Evolutionary conservation across 2,329 filamentous ascomycete genomes (phyloP), one percentile per base, ranked within the genome.

Genomic region (Aspergillus awamori): DNA sequence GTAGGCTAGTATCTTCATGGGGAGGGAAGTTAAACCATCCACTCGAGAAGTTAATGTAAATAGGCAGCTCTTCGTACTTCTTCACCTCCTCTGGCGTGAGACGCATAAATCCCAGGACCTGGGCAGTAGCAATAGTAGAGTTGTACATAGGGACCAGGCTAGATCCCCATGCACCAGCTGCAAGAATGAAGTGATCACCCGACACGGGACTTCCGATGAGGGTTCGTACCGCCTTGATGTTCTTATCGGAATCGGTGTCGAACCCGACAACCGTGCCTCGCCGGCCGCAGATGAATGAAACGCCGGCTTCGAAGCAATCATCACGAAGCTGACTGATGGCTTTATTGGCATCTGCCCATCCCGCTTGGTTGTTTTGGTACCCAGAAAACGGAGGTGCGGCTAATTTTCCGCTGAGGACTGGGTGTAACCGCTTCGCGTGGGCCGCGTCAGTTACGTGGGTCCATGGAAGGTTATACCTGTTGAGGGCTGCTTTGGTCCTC

Each of bases 21-120:
- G 73, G 72, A 13, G 74, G 74, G 59, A 76, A 75, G 20, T 61
- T 66, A 53, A 74, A 73, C 62, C 66, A 71, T 2, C 71, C 66
- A 8, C 65, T 70, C 17, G 65, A 67, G 47, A 70, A 70, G 39
- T 72, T 69, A 13, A 68, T 63, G 55, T 67, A 69, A 1, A 80
- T 77, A 0, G 79, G 79, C 0, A 73, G 65, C 33, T 72, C 63
- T 58, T 74, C 76, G 67, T 78, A 72, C 54, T 67, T 64, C 43
- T 68, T 52, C 11, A 70, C 65, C 41, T 77, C 74, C 0, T 67
- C 65, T 2, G 67, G 60, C 0, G 65, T 68, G 2, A 76, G 65
- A 15, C 68, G 66, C 8, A 76, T 63, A 58, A 69, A 72, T 4
- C 69, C 72, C 3, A 76, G 53, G 8, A 61, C 57, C n/a, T 66